Evolutionary conservation across 331 rosid species (phyloP).

Genomic region (Stylosanthes scabra): DNA sequence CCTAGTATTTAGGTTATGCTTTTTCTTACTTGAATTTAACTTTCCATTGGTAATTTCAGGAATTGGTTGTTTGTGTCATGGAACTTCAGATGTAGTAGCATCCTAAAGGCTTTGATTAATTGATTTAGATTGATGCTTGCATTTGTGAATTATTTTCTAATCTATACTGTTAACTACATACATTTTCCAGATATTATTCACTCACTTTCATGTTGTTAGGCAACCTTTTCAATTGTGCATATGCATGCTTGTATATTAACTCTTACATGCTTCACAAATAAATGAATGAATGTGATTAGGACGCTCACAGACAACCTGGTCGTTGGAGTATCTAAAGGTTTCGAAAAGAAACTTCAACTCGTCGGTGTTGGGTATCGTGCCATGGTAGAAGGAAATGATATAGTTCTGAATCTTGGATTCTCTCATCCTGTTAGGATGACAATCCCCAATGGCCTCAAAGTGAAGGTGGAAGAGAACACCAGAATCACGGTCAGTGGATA

Average conservation of each 20-base stretch:
- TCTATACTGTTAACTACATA: slow-evolving; percentile 1
- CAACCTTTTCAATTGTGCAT: slow-evolving; percentile 1
- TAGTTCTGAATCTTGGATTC: slow-evolving; percentile 94
- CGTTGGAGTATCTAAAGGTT: slow-evolving; percentile 95
- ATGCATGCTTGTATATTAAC: slow-evolving; percentile 12
- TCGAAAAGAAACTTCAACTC: slow-evolving; percentile 91
- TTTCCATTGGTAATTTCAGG: slow-evolving; percentile 20
- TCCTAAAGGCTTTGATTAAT: background rate
- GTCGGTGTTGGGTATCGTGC: slow-evolving; percentile 99
- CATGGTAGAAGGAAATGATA: slow-evolving; percentile 70
- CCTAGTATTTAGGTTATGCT: background rate
- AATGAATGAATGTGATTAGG: slow-evolving; percentile 53
- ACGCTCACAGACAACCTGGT: slow-evolving; percentile 96
- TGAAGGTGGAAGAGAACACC: slow-evolving; percentile 95
- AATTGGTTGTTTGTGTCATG: slow-evolving; percentile 4
- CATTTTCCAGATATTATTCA: slow-evolving; percentile 25
- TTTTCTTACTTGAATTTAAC: background rate
- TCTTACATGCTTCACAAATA: slow-evolving; percentile 29
- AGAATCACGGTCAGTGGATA: slow-evolving; percentile 86
- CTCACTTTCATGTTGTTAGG: background rate
- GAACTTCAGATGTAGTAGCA: slow-evolving; percentile 7
- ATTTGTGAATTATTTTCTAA: too few species aligned
- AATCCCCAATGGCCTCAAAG: slow-evolving; percentile 78
- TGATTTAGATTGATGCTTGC: slow-evolving; percentile 21
- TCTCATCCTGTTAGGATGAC: slow-evolving; percentile 97